A percentile compares a stretch with the other conserved stretches of the same genome.
These are phyloP conservation scores for Rhinocladiella mackenziei DNA, from an alignment of 2,329 filamentous ascomycete genomes.

Conservation along the genomic window DNA sequence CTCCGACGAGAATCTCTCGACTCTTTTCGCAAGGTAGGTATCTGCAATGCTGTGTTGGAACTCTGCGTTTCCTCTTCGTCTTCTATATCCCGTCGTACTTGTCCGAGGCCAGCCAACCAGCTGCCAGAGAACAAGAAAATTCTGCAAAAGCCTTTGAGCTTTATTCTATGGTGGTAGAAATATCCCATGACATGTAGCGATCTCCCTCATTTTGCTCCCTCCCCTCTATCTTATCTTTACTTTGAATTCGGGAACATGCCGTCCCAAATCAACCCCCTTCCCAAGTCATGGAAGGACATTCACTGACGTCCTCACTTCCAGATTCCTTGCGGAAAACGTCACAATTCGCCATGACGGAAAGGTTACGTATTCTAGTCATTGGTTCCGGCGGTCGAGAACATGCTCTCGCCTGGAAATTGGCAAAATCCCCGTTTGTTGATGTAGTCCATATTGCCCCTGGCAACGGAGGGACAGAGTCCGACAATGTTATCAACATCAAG, in stretches of 20 bases:
- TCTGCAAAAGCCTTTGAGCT: background rate
- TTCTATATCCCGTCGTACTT: no score
- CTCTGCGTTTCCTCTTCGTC: no score
- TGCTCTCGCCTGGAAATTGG: constrained; percentile 88
- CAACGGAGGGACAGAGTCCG: constrained; percentile 71
- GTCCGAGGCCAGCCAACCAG: constrained; percentile 1
- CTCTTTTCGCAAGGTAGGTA: no score
- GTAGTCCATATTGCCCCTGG: constrained; percentile 67
- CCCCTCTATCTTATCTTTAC: no score
- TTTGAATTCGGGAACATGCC: background rate
- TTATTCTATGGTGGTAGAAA: no score
- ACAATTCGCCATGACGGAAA: constrained; percentile 32
- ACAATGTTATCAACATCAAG: constrained; percentile 68
- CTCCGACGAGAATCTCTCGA: no score
- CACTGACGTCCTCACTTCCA: no score
- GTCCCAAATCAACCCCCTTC: no score
- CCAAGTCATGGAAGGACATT: no score
- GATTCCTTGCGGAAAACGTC: background rate
- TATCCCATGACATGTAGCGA: no score
- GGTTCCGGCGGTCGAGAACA: constrained; percentile 95
- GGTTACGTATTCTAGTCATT: constrained; percentile 73
- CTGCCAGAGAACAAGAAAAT: background rate
- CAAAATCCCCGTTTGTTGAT: constrained; percentile 73
- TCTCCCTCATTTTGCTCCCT: no score
- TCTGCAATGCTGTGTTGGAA: no score